Conservation (phyloP, 108 stramenopile species). For the Poteriospumella lacustris region DNA sequence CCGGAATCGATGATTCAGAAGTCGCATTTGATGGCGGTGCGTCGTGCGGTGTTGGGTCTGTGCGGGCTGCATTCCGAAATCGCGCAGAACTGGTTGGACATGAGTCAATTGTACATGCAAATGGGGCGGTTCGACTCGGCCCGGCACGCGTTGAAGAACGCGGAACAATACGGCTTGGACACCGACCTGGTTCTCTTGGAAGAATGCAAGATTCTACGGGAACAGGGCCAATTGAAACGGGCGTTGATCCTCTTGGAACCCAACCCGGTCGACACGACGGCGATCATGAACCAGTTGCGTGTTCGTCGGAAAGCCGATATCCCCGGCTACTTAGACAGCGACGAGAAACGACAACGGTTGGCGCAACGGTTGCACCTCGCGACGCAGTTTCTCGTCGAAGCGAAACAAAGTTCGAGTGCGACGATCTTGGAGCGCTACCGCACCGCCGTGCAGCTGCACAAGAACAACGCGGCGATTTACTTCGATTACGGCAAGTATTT, state of each 20-base stretch:
- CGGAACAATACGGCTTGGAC: not conserved
- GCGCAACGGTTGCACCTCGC: not conserved
- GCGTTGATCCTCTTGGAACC: conserved; percentile 9
- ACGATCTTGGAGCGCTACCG: conserved; percentile 13
- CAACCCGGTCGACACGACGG: not conserved
- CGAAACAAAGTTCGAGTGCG: not conserved
- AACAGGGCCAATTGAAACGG: not conserved
- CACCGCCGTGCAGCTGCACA: not conserved
- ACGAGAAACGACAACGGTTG: not conserved
- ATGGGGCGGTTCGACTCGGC: too few species aligned
- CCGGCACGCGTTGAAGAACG: not conserved
- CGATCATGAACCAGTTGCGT: not conserved
- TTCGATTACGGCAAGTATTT: not conserved
- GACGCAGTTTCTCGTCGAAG: not conserved
- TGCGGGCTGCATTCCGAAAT: too few species aligned
- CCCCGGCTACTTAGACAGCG: not conserved
- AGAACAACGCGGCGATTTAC: not conserved
- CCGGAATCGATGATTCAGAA: too few species aligned
- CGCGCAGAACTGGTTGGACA: too few species aligned
- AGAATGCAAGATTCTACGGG: conserved; percentile 16
- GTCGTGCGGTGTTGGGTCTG: not conserved
- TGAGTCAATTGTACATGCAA: too few species aligned
- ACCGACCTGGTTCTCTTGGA: not conserved
- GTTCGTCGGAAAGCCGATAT: not conserved
- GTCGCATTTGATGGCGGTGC: not conserved